Evolutionary conservation across 345 rosid genomes (phyloP), one percentile per base, ranked within the genome.

Genomic region (Salix koriyanagi): DNA sequence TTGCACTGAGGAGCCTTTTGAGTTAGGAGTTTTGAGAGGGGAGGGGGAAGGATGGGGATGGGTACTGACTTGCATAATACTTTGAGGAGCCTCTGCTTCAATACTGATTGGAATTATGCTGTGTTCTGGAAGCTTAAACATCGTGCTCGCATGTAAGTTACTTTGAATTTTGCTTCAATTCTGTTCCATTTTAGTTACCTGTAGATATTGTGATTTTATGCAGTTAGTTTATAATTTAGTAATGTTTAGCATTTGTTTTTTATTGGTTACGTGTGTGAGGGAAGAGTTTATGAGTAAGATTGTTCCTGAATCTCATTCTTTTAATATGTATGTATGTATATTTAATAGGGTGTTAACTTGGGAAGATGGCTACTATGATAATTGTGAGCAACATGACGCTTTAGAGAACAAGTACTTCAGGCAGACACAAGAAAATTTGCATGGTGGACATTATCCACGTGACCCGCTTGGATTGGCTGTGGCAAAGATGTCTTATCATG

Each of bases 401-500:
- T 82, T 67, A n/a, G 85, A 74, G 85, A 75, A 73, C 75, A 80
- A 83, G 80, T 77, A 79, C 82, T 87, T 83, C 62, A 25, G 50
- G 71, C 87, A 84, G 78, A 72, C 82, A 42, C 67, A 75, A 56
- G 88, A 86, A 72, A 84, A 65, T 76, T 75, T 82, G 81, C 82
- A 79, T 48, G 79, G 76, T 75, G 85, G 86, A 36, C 71, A 68
- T 78, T 80, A 70, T 81, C 78, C 87, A 0, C 83, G 72, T 62
- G 93, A 94, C 64, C 88, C 83, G 41, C 88, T 94, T 68, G 90
- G 93, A 34, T 87, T 92, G 72, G 95, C 97, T 62, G 82, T 94
- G 85, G 94, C 97, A 56, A 91, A 91, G 88, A 91, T 94, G 98
- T 89, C 95, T 56, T 91, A 87, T 84, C 92, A 89, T 65, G 95